A percentile compares a stretch with the other conserved stretches of the same genome.
These are phyloP conservation scores for Protomyces pachydermus DNA, from an alignment of 1,139 yeast species.

Conservation along the genomic window DNA sequence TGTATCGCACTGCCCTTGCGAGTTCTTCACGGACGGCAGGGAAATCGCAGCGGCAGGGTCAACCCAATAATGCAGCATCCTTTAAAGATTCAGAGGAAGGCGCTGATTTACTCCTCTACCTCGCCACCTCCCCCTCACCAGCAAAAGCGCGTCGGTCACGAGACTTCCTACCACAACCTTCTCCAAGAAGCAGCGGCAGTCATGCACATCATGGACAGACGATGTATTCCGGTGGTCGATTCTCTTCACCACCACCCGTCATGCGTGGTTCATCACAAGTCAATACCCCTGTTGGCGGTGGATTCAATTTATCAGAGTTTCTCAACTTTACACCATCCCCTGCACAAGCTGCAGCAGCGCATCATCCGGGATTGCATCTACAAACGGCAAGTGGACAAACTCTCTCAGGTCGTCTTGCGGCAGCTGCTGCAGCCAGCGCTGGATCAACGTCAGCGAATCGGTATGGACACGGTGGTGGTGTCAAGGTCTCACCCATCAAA, in stretches of 20 bases:
- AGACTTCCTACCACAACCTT: constrained; percentile 12
- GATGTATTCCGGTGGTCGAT: constrained; percentile 19
- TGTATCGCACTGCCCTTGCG: background rate
- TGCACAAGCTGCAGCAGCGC: background rate
- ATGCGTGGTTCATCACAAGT: constrained; percentile 31
- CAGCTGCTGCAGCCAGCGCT: background rate
- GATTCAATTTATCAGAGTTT: constrained; percentile 73
- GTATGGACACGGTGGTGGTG: background rate
- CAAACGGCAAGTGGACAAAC: background rate
- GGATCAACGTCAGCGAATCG: background rate
- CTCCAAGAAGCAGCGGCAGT: constrained; percentile 22
- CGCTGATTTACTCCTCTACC: constrained; percentile 71
- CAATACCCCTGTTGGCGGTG: constrained; percentile 48
- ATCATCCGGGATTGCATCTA: background rate
- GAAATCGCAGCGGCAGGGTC: background rate
- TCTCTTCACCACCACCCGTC: constrained; percentile 16
- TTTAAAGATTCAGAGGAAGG: constrained; percentile 53
- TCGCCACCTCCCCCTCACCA: constrained; percentile 84
- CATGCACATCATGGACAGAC: background rate
- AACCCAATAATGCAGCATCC: background rate
- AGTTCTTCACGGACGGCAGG: background rate
- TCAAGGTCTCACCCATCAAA: background rate
- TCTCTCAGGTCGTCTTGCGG: background rate
- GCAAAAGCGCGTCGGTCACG: constrained; percentile 38
- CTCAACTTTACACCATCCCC: constrained; percentile 62